Base-by-base conservation (phyloP, 306 rosid species). In the Cicer cuneatum region DNA sequence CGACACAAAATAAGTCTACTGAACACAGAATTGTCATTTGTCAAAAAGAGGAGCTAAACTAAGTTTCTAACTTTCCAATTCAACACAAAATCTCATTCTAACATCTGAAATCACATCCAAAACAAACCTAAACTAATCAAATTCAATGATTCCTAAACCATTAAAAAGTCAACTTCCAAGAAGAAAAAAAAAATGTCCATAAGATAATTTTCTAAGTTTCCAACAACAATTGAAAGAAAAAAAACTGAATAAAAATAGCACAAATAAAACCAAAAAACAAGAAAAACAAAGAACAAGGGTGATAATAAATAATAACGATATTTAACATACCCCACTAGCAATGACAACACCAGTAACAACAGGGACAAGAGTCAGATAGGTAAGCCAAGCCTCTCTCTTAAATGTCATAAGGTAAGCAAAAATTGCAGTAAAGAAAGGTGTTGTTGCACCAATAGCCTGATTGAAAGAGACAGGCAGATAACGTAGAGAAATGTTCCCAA, bases 361-460 rank as follows among this genome's bases (percentile, higher is more conserved):
- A 66, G 99, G 99, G 76, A 94, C 43, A 74, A 94, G 99, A 43
- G 99, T 86, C n/a, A 89, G 68, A 41, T 94, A 94, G 8, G 99
- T 94, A 77, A 94, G 97, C 95, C 97, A 94, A 72, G 99, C 98
- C 85, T 94, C 99, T 66, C 96, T 88, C 86, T 90, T 94, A 66
- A 92, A 41, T 1, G 99, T 94, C 89, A 94, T 90, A n/a, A 92
- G 77, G 76, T 94, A 94, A 42, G 98, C 99, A 57, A 94, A 94
- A 48, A 94, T 87, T 7, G 99, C 99, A 71, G 99, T 94, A 79
- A 94, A 94, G 68, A 94, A 94, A 1, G 99, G 99, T 35, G 99
- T 92, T 7, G 99, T 94, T 0, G 99, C 99, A 3, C 99, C 99
- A 53, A 94, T 81, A 0, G 99, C 99, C 78, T 94, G 99, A 74